Percentiles rank a stretch among this genome's conserved stretches.
These are phyloP conservation scores for Phoma herbarum DNA, from an alignment of 2,329 filamentous ascomycete genomes.

Conservation along the genomic window DNA sequence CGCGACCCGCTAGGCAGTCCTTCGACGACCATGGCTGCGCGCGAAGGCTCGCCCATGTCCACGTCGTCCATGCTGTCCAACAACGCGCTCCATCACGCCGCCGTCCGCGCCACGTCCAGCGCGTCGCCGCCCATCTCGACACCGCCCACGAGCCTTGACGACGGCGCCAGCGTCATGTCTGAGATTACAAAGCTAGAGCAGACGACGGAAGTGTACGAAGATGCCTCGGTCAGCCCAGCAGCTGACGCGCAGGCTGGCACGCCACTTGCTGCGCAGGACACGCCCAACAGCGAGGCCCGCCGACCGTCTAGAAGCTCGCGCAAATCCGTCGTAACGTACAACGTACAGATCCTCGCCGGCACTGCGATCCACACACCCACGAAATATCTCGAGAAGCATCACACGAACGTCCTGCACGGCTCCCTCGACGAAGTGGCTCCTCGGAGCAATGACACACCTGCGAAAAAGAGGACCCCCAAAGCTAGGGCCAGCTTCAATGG, in stretches of 20 bases:
- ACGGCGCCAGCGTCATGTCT: conserved; percentile 65
- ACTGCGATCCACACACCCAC: conserved; percentile 67
- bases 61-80: conserved; percentile 54
- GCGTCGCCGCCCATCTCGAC: conserved; percentile 67
- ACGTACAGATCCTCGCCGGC: conserved; percentile 69
- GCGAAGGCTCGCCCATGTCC: conserved; percentile 49
- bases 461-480: conserved; percentile 33
- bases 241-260: conserved; percentile 23
- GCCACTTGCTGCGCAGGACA: conserved; percentile 26
- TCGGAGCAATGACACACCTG: conserved; percentile 24
- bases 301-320: conserved; percentile 62
- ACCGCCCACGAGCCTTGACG: conserved; percentile 72
- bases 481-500: conserved; percentile 25
- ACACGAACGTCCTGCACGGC: conserved; percentile 49
- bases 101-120: conserved; percentile 56
- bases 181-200: conserved; percentile 46
- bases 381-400: conserved; percentile 51
- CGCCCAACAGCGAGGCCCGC: conserved; percentile 35
- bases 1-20: conserved; percentile 28
- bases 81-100: conserved; percentile 36
- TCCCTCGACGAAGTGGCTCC: conserved; percentile 30
- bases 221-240: conserved; percentile 18
- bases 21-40: conserved; percentile 43
- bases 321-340: conserved; percentile 69
- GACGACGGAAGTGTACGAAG: conserved; percentile 34